Evolutionary conservation across 805 yeast genomes (phyloP), one percentile per base, ranked within the genome.

Genomic region (Candida cerambycidarum): DNA sequence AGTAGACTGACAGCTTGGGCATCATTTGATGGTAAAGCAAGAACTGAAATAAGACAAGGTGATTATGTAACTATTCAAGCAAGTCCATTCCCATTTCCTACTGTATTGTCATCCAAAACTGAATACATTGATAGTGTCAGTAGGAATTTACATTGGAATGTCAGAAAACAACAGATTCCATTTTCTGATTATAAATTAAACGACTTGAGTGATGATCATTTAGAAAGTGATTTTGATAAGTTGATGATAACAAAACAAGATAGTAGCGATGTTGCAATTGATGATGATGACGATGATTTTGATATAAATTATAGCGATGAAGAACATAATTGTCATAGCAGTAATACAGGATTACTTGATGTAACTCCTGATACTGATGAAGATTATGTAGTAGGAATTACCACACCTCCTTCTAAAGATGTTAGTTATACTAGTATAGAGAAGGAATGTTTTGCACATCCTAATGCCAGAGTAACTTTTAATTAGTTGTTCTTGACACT

Each of bases 1-100:
- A 83, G 96, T 32, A 69, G 99, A 40, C 80, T 93, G 4, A 87
- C 96, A 0, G 97, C 98, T 0, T 93, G 96, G 95, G 95, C 95
- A 1, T 83, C 97, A 1, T 93, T 93, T 59, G 99, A 93, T 63
- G 99, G 99, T 10, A 82, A 93, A 52, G 81, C 82, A 16, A 71
- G 98, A 32, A 83, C 89, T 3, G 96, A 93, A 59, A 65, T 93
- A 36, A 63, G 69, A 25, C 80, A 79, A 43, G 97, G 98, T 7
- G 93, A 89, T 59, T 89, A 87, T 54, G 86, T 93, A 25, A 79
- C 89, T 0, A 78, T 93, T 12, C 79, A 80, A 30, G 97, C 97
- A 0, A 82, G 93, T 35, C 87, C 89, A 21, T 92, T 78, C 65
- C 95, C 97, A 16, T 93, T 93, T 70, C 99, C 99, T 4, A 89